Evolutionary conservation across 306 rosid genomes (phyloP), one percentile per base, ranked within the genome.

Genomic region (Cercis canadensis): DNA sequence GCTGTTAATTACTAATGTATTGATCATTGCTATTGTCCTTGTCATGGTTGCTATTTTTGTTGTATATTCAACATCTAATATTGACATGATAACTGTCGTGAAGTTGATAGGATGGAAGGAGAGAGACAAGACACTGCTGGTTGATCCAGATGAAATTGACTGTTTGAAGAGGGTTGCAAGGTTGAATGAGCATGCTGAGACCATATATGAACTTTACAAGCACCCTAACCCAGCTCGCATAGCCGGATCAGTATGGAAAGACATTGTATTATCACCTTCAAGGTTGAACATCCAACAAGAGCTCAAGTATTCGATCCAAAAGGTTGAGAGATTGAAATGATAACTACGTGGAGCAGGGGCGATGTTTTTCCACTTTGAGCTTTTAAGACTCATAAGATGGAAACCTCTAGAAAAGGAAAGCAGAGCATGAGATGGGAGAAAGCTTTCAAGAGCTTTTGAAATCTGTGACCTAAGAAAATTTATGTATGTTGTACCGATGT

Each of bases 31-130:
- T 37, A 31, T 53, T 62, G 24, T 15, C 6, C 29, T 31, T 61
- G 47, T 49, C 13, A 19, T 33, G 43, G 24, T 39, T 74, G 36
- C 10, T 49, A 16, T 53, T 32, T 13, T 11, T 11, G 21, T 7
- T 47, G 32, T 32, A 65, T 33, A 44, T 57, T n/a, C 32, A 21
- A 40, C 37, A 36, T 72, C 50, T 45, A 19, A 24, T 45, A 53
- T 62, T 81, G 54, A 89, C 54, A 32, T 58, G n/a, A 56, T 69
- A 52, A 67, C 8, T 71, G 19, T 65, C 81, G 57, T 75, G 69
- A 81, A 94, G 96, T 47, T 94, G 92, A 94, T 89, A 86, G 95
- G 95, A 69, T 91, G 96, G 97, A 91, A 94, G 73, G 97, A 89
- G 41, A 86, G 83, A 79, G 96, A 91, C 92, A 94, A 73, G 85